These are phyloP conservation scores for Thraustochytrium sp. DNA, from an alignment of 352 stramenopile species.

Conservation along the genomic window DNA sequence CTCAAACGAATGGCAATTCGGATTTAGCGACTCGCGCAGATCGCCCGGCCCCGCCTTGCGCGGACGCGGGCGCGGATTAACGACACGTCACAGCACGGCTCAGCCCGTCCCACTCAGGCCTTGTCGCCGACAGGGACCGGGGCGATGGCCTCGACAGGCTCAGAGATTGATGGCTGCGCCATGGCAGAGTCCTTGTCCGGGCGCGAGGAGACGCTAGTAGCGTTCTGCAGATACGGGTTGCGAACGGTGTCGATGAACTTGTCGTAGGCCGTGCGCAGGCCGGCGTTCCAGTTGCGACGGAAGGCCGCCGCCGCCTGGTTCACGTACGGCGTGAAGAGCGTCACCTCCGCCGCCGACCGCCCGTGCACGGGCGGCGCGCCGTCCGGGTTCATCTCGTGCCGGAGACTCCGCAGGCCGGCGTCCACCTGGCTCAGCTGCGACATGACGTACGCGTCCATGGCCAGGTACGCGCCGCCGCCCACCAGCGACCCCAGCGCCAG, in stretches of 20 bases:
- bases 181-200: neutral
- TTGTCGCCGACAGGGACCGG: too few relatives aligned
- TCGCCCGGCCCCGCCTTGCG: too few relatives aligned
- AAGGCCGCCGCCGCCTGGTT: slow-evolving; percentile 10
- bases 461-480: slow-evolving; percentile 16
- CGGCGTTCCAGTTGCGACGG: slow-evolving; percentile 14
- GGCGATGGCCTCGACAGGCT: neutral
- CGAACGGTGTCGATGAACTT: slow-evolving; percentile 1
- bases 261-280: neutral
- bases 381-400: slow-evolving; percentile 32
- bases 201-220: neutral
- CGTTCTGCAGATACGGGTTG: slow-evolving; percentile 21
- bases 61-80: too few relatives aligned
- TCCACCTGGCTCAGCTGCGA: slow-evolving; percentile 21
- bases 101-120: too few relatives aligned
- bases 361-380: neutral
- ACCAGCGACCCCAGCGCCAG: neutral
- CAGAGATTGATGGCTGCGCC: neutral
- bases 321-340: slow-evolving; percentile 3
- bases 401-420: neutral
- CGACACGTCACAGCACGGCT: too few relatives aligned
- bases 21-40: too few relatives aligned
- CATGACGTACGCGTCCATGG: slow-evolving; percentile 31
- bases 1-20: too few relatives aligned
- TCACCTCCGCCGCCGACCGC: neutral